phyloP scores from a whole-genome alignment of 306 rosid species.

The Parietaria judaica region DNA sequence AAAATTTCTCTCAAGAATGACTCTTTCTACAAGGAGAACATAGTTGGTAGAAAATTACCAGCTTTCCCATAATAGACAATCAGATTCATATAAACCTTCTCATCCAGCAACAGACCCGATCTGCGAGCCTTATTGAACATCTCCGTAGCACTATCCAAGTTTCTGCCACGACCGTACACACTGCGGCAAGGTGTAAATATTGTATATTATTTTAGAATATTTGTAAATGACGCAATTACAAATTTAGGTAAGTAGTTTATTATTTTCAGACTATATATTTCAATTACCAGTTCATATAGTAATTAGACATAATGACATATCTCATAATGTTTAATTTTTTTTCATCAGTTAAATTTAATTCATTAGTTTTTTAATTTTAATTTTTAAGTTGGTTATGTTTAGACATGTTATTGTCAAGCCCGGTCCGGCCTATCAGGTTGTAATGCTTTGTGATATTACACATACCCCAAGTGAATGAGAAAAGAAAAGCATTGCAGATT shows the following conservation, averaged over 20 bases:
- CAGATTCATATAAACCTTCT: constrained; percentile 66
- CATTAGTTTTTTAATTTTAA: no score
- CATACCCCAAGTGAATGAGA: neutral
- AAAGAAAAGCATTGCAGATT: neutral
- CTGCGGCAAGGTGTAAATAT: constrained; percentile 27
- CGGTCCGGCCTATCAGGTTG: no score
- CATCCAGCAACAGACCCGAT: constrained; percentile 49
- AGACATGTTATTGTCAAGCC: no score
- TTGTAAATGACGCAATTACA: no score
- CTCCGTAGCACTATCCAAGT: constrained; percentile 70
- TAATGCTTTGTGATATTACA: no score
- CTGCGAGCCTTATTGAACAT: constrained; percentile 59
- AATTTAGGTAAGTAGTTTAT: no score
- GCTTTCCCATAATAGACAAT: constrained; percentile 84
- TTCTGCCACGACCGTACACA: constrained; percentile 74
- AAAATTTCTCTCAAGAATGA: neutral
- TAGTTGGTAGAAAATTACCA: constrained; percentile 35
- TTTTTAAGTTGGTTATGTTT: no score
- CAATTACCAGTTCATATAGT: no score
- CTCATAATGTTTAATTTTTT: no score
- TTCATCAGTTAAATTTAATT: no score
- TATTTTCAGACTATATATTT: no score
- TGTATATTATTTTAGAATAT: neutral
- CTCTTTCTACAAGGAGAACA: neutral
- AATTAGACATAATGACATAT: no score